phyloP scores from a whole-genome alignment of 768 basidiomycete species.

The Roridomyces roridus region DNA sequence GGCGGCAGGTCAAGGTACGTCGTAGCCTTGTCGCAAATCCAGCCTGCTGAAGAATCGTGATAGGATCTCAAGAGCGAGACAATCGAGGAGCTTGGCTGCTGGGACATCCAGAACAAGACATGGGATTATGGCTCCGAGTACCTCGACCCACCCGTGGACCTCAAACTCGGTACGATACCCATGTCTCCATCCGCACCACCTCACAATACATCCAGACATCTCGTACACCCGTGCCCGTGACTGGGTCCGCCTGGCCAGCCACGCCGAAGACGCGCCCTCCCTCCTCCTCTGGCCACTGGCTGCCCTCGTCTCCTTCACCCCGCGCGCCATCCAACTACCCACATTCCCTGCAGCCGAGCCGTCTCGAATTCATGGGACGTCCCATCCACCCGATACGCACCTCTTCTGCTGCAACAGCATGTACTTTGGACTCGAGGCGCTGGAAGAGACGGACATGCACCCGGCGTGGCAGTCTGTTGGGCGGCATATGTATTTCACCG shows the following conservation, averaged over 20 bases:
- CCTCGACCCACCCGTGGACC: background rate
- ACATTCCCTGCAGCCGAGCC: too few species aligned
- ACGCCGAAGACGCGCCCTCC: slow-evolving; percentile 17
- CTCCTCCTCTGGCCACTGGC: slow-evolving; percentile 28
- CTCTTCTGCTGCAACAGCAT: slow-evolving; percentile 24
- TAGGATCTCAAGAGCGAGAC: too few species aligned
- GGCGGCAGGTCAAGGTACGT: slow-evolving; percentile 40
- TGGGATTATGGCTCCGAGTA: background rate
- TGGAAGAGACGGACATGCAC: slow-evolving; percentile 35
- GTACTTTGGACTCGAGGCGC: slow-evolving; percentile 22
- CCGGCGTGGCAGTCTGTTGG: slow-evolving; percentile 43
- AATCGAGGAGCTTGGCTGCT: background rate
- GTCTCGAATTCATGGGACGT: slow-evolving; percentile 10
- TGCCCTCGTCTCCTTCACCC: slow-evolving; percentile 20
- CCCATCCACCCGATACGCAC: slow-evolving; percentile 27
- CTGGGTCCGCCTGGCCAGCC: slow-evolving; percentile 24
- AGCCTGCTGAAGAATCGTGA: too few species aligned
- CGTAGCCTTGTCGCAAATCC: background rate
- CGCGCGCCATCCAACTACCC: slow-evolving; percentile 11
- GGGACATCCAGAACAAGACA: background rate
- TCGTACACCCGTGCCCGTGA: slow-evolving; percentile 27
- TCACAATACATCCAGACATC: slow-evolving; percentile 30
- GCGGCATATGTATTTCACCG: slow-evolving; percentile 36
- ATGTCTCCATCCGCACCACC: slow-evolving; percentile 29
- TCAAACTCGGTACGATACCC: slow-evolving; percentile 25